These are phyloP conservation scores for Melaleuca alternifolia DNA, from an alignment of 345 rosid genomes.

Conservation along the genomic window DNA sequence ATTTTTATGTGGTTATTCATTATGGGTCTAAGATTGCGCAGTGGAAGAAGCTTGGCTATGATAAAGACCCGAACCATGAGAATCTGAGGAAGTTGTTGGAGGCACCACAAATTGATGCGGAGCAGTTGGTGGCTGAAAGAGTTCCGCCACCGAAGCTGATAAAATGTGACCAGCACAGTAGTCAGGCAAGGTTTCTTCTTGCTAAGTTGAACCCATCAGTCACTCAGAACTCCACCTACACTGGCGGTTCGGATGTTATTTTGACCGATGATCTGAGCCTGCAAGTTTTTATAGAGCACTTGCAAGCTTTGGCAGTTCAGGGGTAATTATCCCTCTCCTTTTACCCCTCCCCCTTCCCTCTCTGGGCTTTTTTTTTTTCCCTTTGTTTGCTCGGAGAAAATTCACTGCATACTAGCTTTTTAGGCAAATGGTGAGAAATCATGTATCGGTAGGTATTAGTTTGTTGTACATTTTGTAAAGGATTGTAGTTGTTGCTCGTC, in stretches of 20 bases:
- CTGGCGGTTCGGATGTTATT: constrained; percentile 58
- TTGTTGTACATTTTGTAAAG: background rate
- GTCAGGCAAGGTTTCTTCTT: constrained; percentile 95
- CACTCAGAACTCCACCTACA: constrained; percentile 60
- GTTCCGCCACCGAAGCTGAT: constrained; percentile 71
- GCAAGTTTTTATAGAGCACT: constrained; percentile 73
- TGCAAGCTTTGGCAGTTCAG: constrained; percentile 79
- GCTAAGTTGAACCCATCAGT: constrained; percentile 95
- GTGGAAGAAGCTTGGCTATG: constrained; percentile 82
- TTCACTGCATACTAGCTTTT: background rate
- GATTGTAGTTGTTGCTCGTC: background rate
- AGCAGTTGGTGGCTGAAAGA: constrained; percentile 56
- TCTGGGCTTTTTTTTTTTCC: background rate
- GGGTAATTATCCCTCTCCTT: constrained; percentile 4
- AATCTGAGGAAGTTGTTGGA: constrained; percentile 77
- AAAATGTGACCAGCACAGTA: constrained; percentile 86
- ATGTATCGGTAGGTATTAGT: background rate
- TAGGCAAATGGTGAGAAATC: background rate
- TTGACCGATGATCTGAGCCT: constrained; percentile 85
- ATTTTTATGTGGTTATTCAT: constrained; percentile 79
- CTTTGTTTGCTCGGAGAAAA: background rate
- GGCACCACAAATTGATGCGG: constrained; percentile 73
- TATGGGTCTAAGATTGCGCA: constrained; percentile 85
- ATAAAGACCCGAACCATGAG: constrained; percentile 75
- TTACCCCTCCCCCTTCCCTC: background rate